phyloP scores from a whole-genome alignment of 305 asterid species.

The Fraxinus albicans region DNA sequence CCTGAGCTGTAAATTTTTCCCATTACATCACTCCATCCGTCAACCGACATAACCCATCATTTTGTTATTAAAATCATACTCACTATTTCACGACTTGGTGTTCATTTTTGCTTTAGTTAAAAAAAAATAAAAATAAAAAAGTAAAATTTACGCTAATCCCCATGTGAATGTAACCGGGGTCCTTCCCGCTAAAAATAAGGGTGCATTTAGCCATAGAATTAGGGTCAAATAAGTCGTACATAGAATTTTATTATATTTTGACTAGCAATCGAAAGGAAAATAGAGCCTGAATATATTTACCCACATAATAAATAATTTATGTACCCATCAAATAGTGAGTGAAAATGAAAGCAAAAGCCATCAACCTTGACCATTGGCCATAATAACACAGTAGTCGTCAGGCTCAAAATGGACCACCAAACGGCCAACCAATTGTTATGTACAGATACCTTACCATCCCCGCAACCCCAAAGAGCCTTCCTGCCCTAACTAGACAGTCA shows the following conservation, averaged over 20 bases:
- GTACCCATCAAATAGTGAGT: background rate
- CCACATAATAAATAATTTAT: background rate
- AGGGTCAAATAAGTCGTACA: background rate
- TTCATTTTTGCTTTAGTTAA: too few species aligned
- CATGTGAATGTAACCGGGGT: too few species aligned
- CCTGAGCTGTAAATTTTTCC: too few species aligned
- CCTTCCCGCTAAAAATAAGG: too few species aligned
- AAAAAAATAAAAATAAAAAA: too few species aligned
- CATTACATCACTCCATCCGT: too few species aligned
- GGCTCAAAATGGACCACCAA: slow-evolving; percentile 9
- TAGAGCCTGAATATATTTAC: background rate
- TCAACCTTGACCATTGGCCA: slow-evolving; percentile 11
- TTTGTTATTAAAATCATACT: too few species aligned
- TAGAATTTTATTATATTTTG: background rate
- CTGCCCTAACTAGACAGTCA: slow-evolving; percentile 26
- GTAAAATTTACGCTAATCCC: too few species aligned
- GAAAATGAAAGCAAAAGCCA: background rate
- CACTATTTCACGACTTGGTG: too few species aligned
- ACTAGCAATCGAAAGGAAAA: background rate
- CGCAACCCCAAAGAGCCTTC: slow-evolving; percentile 18
- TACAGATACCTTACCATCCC: slow-evolving; percentile 34
- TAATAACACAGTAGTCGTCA: background rate
- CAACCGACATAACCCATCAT: too few species aligned
- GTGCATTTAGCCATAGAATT: background rate
- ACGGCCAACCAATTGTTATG: slow-evolving; percentile 45